Conservation (phyloP, 169 alveolate species). For the Fabrea salina region DNA sequence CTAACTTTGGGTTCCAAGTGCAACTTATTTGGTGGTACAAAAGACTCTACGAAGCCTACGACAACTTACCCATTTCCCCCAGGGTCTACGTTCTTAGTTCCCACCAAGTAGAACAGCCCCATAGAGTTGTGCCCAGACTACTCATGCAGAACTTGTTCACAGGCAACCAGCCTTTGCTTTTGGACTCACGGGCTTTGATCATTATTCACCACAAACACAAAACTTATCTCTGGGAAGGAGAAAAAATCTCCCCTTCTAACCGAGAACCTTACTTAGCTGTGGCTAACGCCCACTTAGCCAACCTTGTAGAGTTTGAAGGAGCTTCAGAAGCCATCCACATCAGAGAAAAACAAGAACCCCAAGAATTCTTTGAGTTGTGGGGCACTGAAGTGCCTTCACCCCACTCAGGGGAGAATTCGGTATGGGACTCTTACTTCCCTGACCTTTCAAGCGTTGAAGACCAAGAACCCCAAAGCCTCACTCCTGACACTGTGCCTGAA, state of each 20-base stretch:
- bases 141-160: slow-evolving; percentile 32
- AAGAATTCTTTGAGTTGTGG: slow-evolving; percentile 37
- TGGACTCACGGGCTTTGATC: slow-evolving; percentile 53
- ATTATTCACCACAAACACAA: slow-evolving; percentile 25
- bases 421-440: slow-evolving; percentile 30
- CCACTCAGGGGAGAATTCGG: slow-evolving; percentile 16
- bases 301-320: slow-evolving; percentile 38
- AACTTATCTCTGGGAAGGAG: slow-evolving; percentile 50
- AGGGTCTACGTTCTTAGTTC: slow-evolving; percentile 70
- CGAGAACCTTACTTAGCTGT: slow-evolving; percentile 36
- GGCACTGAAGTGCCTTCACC: slow-evolving; percentile 19
- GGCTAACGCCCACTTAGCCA: slow-evolving; percentile 35
- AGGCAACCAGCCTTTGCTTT: slow-evolving; percentile 19
- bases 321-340: slow-evolving; percentile 27
- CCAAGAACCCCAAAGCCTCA: slow-evolving; percentile 18
- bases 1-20: slow-evolving; percentile 67
- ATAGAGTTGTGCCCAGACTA: slow-evolving; percentile 55
- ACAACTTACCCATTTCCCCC: slow-evolving; percentile 49
- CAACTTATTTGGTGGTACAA: slow-evolving; percentile 61
- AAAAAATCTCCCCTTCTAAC: slow-evolving; percentile 29
- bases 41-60: slow-evolving; percentile 52
- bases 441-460: slow-evolving; percentile 42
- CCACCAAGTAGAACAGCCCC: slow-evolving; percentile 69
- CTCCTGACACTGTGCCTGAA: background rate
- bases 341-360: slow-evolving; percentile 43